Evolutionary conservation across 768 basidiomycete species (phyloP), one percentile per base, ranked within the genome.

Genomic region (Rhizopogon vinicolor): DNA sequence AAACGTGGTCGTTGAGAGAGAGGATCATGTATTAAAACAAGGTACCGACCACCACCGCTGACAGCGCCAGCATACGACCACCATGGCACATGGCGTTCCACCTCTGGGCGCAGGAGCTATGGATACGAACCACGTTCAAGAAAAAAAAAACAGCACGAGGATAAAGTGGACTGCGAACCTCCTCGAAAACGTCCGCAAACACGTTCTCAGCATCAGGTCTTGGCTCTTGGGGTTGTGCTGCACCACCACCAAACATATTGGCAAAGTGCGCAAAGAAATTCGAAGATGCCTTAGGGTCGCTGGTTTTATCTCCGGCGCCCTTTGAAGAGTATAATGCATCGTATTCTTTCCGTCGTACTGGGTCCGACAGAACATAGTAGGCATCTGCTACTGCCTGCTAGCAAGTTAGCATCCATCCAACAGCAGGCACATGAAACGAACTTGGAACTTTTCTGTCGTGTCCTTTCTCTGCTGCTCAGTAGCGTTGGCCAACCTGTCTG

Each of bases 171-270:
- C 33, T n/a, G 44, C 78, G 44, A 58, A 91, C 93, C 75, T 96
- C 93, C 58, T 95, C 93, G 60, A 96, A 96, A 5, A 90, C 93
- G 65, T 95, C 87, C 3, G 87, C 85, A 66, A 96, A 97, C 7
- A 94, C 83, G 41, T 82, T 77, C 46, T 94, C 84, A 12, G 93
- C 81, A 65, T 94, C 77, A 31, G 93, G 92, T 57, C 84, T 78
- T 44, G 74, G 74, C 53, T 58, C 66, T 22, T 67, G 64, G 41
- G 73, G 65, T 48, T 71, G 65, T 35, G 72, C 42, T 18, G 67
- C 56, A 8, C 68, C 55, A 12, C 74, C 68, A 19, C 76, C 76
- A 71, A 94, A 94, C 78, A 86, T 86, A 57, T 75, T 75, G 25
- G 89, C 74, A 63, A 93, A 94, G 54, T 85, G 80, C 14, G 76